Evolutionary conservation across 345 rosid genomes (phyloP).

Genomic region (Citrus sp.): DNA sequence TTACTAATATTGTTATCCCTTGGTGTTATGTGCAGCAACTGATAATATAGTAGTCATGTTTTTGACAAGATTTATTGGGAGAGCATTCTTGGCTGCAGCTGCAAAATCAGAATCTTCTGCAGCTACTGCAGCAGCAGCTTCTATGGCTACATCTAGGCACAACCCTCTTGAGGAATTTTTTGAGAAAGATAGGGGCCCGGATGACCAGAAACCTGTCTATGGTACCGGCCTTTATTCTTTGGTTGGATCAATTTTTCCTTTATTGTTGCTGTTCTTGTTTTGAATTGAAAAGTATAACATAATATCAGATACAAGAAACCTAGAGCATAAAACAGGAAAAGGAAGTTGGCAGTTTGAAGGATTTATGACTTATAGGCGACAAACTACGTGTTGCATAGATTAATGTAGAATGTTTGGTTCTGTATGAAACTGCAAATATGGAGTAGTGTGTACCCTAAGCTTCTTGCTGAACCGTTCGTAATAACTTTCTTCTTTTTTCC

Average conservation of each 20-base stretch:
- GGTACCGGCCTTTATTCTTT: conserved; percentile 33
- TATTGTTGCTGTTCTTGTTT: neutral
- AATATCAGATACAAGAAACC: neutral
- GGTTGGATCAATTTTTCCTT: neutral
- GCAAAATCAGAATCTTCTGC: conserved; percentile 60
- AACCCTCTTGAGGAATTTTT: conserved; percentile 88
- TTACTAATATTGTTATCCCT: neutral
- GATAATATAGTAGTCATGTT: conserved; percentile 37
- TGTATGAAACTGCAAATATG: neutral
- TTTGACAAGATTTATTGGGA: conserved; percentile 56
- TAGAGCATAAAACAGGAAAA: neutral
- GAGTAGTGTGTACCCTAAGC: neutral
- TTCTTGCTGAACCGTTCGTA: neutral
- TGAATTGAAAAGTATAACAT: neutral
- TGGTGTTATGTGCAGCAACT: neutral
- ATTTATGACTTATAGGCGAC: neutral
- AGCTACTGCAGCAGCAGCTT: conserved; percentile 50
- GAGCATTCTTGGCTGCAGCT: conserved; percentile 57
- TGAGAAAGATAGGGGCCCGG: conserved; percentile 65
- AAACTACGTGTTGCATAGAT: neutral
- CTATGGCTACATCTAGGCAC: conserved; percentile 30
- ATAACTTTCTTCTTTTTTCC: neutral
- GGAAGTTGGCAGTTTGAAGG: neutral
- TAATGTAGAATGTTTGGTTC: neutral
- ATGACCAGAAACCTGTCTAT: conserved; percentile 70